phyloP scores from a whole-genome alignment of 2,329 filamentous ascomycete species.

The Fusarium pseudocircinatum region DNA sequence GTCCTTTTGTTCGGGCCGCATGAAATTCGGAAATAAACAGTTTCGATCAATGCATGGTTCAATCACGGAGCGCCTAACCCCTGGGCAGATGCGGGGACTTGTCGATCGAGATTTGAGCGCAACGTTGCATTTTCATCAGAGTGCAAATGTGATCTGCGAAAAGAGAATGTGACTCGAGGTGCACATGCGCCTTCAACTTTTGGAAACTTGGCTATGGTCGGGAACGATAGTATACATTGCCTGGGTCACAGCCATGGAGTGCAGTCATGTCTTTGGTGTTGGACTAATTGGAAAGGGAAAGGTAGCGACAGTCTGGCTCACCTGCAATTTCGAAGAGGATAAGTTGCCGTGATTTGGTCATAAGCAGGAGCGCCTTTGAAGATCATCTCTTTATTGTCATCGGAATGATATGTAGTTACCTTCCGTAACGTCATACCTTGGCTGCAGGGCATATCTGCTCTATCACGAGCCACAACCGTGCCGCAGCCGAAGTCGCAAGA shows the following conservation, averaged over 20 bases:
- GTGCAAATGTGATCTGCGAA: background rate
- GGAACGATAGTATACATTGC: fast-evolving
- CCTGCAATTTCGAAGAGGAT: no score
- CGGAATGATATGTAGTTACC: background rate
- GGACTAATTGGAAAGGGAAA: no score
- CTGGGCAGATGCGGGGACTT: background rate
- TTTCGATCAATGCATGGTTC: background rate
- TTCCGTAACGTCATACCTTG: fast-evolving
- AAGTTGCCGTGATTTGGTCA: fast-evolving
- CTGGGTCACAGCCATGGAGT: fast-evolving
- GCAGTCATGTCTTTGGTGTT: background rate
- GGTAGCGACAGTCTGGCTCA: no score
- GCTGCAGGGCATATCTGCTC: background rate
- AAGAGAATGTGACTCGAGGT: background rate
- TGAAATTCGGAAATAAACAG: background rate
- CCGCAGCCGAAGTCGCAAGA: no score
- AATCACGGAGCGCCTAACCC: background rate
- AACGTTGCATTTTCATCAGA: background rate
- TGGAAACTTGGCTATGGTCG: fast-evolving
- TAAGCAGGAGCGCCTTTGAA: fast-evolving
- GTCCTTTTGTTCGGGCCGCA: background rate
- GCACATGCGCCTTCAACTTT: background rate
- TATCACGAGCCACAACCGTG: background rate
- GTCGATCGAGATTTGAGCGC: background rate
- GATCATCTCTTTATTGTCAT: background rate